Percentiles rank a stretch among this genome's conserved stretches.
phyloP scores from a whole-genome alignment of 495 filamentous ascomycete genomes.

The Neurospora tetrasperma region DNA sequence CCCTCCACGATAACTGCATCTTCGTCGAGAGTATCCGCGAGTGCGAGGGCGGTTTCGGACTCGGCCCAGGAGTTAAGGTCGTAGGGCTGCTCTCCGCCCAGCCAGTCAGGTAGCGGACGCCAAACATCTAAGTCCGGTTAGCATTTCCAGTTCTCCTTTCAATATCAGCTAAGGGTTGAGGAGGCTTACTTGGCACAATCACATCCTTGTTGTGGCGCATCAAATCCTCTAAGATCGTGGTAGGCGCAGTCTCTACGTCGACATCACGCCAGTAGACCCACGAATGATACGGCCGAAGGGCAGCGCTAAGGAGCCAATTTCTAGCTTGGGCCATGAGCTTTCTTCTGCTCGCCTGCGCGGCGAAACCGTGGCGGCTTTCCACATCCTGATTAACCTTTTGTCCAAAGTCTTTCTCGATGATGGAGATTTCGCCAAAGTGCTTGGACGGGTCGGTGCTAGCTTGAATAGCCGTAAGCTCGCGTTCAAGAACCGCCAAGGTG shows the following conservation, averaged over 20 bases:
- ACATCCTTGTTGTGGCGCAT: conserved; percentile 99
- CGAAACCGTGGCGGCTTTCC: conserved; percentile 94
- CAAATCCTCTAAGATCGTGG: conserved; percentile 91
- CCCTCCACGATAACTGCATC: conserved; percentile 99
- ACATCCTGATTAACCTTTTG: conserved; percentile 98
- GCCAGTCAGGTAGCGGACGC: conserved; percentile 97
- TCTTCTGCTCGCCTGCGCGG: conserved; percentile 83
- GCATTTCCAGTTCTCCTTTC: neutral
- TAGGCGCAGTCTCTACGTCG: conserved; percentile 93
- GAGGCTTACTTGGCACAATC: conserved; percentile 90
- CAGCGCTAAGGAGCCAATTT: conserved; percentile 94
- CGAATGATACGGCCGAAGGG: conserved; percentile 86
- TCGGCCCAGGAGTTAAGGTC: conserved; percentile 99
- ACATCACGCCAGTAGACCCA: conserved; percentile 99
- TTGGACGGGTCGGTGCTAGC: conserved; percentile 62
- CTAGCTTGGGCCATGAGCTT: conserved; percentile 97
- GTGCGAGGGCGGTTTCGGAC: conserved; percentile 86
- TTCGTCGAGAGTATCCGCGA: conserved; percentile 93
- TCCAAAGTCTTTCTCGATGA: conserved; percentile 98
- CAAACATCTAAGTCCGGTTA: conserved; percentile 66
- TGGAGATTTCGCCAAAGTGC: conserved; percentile 91
- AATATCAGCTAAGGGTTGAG: neutral
- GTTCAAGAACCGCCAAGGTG: conserved; percentile 65
- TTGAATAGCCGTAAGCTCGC: conserved; percentile 72
- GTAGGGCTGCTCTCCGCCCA: conserved; percentile 97